Conservation (phyloP, 768 basidiomycete genomes). For the Tricholoma matsutake region DNA sequence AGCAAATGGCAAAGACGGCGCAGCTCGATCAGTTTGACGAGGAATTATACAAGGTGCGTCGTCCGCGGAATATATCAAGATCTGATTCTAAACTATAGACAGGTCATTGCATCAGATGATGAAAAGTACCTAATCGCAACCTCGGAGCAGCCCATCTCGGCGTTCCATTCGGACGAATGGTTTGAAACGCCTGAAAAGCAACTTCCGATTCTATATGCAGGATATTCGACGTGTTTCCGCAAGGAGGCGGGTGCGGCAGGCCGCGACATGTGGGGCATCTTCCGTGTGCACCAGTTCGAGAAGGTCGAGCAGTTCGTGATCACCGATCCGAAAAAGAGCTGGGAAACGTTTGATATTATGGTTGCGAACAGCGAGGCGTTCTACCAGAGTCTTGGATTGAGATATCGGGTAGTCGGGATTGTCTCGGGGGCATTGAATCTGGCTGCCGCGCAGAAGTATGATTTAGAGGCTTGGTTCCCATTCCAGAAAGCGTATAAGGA, state of each 20-base stretch:
- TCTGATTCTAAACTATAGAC: not conserved
- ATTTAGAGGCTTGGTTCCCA: slow-evolving; percentile 99
- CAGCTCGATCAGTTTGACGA: slow-evolving; percentile 99
- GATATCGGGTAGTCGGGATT: slow-evolving; percentile 91
- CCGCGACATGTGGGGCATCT: slow-evolving; percentile 99
- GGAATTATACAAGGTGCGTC: slow-evolving; percentile 86
- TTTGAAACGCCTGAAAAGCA: slow-evolving; percentile 90
- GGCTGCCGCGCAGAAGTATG: slow-evolving; percentile 96
- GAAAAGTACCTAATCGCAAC: slow-evolving; percentile 99
- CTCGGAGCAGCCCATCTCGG: slow-evolving; percentile 97
- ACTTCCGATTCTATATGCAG: slow-evolving; percentile 88
- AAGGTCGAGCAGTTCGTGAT: slow-evolving; percentile 98
- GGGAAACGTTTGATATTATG: slow-evolving; percentile 93
- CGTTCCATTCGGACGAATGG: slow-evolving; percentile 95
- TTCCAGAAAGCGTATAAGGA: slow-evolving; percentile 97
- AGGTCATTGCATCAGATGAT: slow-evolving; percentile 87
- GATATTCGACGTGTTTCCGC: slow-evolving; percentile 95
- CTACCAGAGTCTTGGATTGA: slow-evolving; percentile 90
- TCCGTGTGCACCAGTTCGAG: slow-evolving; percentile 99
- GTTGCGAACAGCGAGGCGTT: slow-evolving; percentile 86
- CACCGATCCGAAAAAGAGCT: slow-evolving; percentile 91
- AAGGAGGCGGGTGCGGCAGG: slow-evolving; percentile 98
- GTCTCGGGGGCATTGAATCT: slow-evolving; percentile 96
- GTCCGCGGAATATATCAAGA: not conserved
- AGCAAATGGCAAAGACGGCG: slow-evolving; percentile 95